Base-by-base conservation (phyloP, 2,329 filamentous ascomycete species). In the Juglanconis juglandina region DNA sequence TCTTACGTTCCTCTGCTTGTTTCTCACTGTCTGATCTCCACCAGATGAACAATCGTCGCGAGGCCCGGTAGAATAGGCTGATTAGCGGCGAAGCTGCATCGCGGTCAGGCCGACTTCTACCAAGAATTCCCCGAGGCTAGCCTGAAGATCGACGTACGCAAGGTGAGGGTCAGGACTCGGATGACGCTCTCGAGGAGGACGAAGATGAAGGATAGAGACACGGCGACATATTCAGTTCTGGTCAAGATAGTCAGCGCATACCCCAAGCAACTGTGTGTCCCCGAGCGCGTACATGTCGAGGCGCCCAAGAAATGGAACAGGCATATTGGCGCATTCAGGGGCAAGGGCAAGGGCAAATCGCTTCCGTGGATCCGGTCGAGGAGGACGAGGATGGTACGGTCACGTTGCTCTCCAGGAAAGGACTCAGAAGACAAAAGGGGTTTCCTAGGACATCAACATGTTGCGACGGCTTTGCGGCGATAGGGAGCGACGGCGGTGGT, bases 191-290 rank as follows among this genome's bases (percentile, higher is more conserved):
- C 95, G 66, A 96, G 81, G 51, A 86, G 82, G 61, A 98, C 88
- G 42, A 99, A 84, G 56, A 91, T 69, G 69, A 98, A 90, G 7
- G 94, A 98, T 58, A 87, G 87, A 51, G 95, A 76, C 48, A 99
- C 85, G 44, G 93, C 92, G 64, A 96, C 76, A 77, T 98, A 98
- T 78, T 99, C 93, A 75, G 83, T 83, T 74, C 90, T 92, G 65
- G 32, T 30, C 33, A 17, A 47, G 50, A 57, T 46, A 14, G 39
- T 59, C 35, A 55, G 52, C 42, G 41, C 13, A 30, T 39, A n/a
- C 48, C 5, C 32, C 30, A n/a, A 24, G 5, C 7, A 30, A 32
- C 10, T 46, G 54, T 53, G 35, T 7, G 14, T 7, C 14, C 10
- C 14, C n/a, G 60, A 61, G 34, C 54, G 41, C 63, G 76, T 67